Evolutionary conservation across 148 eudicot genomes (phyloP).

Genomic region (Amaranthus cruentus): DNA sequence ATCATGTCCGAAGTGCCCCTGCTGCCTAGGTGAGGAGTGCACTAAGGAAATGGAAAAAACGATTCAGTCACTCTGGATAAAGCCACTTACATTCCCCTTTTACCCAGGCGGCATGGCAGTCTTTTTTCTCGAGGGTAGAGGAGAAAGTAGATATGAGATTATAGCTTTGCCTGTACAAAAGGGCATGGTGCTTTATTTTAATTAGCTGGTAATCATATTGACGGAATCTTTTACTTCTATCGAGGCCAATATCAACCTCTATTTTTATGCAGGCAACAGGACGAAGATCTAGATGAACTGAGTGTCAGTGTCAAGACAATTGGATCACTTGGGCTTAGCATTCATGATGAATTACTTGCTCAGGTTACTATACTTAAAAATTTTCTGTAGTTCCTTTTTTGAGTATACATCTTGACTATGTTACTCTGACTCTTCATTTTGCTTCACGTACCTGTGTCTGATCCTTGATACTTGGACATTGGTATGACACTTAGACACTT

Average conservation of each 20-base stretch:
- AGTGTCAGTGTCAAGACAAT: constrained; percentile 86
- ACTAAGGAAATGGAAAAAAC: no score
- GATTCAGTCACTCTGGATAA: no score
- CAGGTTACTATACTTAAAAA: constrained; percentile 46
- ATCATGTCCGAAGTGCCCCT: no score
- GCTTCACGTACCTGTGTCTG: no score
- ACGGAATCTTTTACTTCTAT: neutral
- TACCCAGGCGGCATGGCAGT: no score
- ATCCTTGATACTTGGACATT: no score
- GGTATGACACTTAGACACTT: no score
- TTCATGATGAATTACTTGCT: constrained; percentile 88
- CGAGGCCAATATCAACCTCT: neutral
- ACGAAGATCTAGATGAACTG: constrained; percentile 89
- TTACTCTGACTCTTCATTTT: no score
- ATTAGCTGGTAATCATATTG: neutral
- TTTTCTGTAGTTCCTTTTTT: neutral
- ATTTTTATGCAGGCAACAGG: constrained; percentile 66
- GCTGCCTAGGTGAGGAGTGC: no score
- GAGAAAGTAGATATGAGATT: neutral
- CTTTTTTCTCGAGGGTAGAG: neutral
- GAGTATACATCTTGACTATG: no score
- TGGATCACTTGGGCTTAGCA: constrained; percentile 84
- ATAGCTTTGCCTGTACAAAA: neutral
- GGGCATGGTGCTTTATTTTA: neutral
- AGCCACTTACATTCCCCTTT: no score